phyloP scores from a whole-genome alignment of 257 asterid species.

The Nicotiana tomentosiformis region DNA sequence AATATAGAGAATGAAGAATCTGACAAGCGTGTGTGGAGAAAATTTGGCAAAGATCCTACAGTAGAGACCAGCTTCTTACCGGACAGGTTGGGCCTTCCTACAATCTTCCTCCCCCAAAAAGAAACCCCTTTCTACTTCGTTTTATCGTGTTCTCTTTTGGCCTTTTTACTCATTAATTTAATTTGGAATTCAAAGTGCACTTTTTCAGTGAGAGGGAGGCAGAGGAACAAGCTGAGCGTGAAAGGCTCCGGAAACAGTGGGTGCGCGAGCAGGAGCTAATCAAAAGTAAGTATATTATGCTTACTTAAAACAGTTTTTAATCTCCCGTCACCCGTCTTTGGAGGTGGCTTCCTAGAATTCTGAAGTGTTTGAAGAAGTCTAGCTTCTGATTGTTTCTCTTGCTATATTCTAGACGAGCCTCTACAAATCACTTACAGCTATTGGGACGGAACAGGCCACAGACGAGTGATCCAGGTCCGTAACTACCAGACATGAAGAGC shows the following conservation, averaged over 20 bases:
- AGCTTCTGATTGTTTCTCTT: conserved; percentile 20
- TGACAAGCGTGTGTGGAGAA: conserved; percentile 34
- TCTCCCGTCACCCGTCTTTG: background rate
- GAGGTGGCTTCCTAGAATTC: background rate
- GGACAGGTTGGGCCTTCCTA: conserved; percentile 61
- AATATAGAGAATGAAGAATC: conserved; percentile 43
- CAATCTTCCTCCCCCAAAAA: background rate
- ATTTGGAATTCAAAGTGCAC: conserved; percentile 77
- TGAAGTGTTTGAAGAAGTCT: conserved; percentile 3
- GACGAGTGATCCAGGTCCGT: conserved; percentile 73
- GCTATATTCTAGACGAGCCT: conserved; percentile 63
- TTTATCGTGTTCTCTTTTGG: conserved; percentile 7
- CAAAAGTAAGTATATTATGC: conserved; percentile 46
- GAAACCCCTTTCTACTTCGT: conserved; percentile 15
- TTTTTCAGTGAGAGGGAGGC: conserved; percentile 99
- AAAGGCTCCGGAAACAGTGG: conserved; percentile 92
- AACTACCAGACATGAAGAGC: background rate
- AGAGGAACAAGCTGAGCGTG: conserved; percentile 99
- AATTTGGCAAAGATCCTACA: conserved; percentile 90
- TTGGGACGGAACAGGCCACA: conserved; percentile 99
- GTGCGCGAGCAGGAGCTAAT: conserved; percentile 80
- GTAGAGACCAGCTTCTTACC: conserved; percentile 98
- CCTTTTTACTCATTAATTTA: conserved; percentile 44
- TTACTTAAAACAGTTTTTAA: background rate
- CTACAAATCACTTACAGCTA: conserved; percentile 95